Evolutionary conservation across 441 rosid genomes (phyloP).

Genomic region (Pelargonium cotyledonis): DNA sequence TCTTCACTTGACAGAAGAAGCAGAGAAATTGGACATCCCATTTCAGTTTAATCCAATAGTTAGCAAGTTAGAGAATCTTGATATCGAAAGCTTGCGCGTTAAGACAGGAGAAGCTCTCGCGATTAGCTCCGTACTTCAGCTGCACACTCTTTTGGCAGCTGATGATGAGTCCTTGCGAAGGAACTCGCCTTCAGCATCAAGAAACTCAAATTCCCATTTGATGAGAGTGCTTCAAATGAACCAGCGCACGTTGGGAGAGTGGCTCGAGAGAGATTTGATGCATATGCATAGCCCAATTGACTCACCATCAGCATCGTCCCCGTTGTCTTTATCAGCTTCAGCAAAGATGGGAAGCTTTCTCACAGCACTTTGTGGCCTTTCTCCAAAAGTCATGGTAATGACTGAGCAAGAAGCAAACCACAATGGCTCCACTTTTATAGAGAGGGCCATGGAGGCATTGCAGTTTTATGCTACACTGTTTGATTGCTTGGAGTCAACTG

Average conservation of each 20-base stretch:
- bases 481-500: conserved; percentile 27
- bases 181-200: conserved; percentile 16
- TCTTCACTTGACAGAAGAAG: conserved; percentile 22
- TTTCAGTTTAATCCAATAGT: conserved; percentile 26
- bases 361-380: conserved; percentile 20
- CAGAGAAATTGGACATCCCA: conserved; percentile 24
- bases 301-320: conserved; percentile 20
- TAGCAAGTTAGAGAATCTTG: conserved; percentile 20
- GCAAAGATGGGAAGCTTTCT: conserved; percentile 21
- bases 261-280: conserved; percentile 22
- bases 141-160: conserved; percentile 20
- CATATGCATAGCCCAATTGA: conserved; percentile 14
- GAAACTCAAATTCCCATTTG: conserved; percentile 5
- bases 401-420: conserved; percentile 27
- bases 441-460: conserved; percentile 19
- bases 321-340: conserved; percentile 15
- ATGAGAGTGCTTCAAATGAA: conserved; percentile 22
- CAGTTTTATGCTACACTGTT: conserved; percentile 21
- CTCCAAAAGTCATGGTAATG: conserved; percentile 26
- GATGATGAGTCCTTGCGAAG: conserved; percentile 19
- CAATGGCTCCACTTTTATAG: conserved; percentile 21
- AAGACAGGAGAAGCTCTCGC: conserved; percentile 28
- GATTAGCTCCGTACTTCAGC: conserved; percentile 26
- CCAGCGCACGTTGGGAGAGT: conserved; percentile 24
- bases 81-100: conserved; percentile 18